Evolutionary conservation across 2,329 filamentous ascomycete genomes (phyloP), one percentile per base, ranked within the genome.

Genomic region (Scleromitrula shiraiana): DNA sequence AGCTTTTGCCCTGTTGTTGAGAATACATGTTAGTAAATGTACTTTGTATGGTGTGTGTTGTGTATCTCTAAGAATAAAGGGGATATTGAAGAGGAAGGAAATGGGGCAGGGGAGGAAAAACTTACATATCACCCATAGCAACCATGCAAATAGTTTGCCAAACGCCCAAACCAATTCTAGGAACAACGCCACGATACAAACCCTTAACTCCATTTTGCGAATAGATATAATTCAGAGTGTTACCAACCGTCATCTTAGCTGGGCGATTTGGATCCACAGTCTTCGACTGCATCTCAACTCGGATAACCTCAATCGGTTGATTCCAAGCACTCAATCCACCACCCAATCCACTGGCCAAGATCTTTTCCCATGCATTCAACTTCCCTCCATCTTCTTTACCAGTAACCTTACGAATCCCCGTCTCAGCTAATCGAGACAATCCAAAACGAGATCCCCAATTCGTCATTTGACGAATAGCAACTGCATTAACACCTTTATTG

Each of bases 81-180:
- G n/a, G 3, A 23, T n/a, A 17, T 4, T 15, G 14, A 12, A 17
- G 7, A 5, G 14, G 7, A 10, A 20, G 9, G 26, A 14, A 17
- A 2, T 7, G 15, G 20, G 10, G 8, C 5, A 12, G 12, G 19
- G 29, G 52, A 48, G 33, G 27, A 37, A 43, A 51, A 44, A 59
- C 88, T 76, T 73, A 94, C 89, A 95, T 90, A 73, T 97, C 93
- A 72, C 93, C 93, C 70, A 97, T 77, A 64, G 91, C 93, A 71
- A 98, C 93, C 93, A 98, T 98, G 78, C 93, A 98, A 65, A 98
- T 85, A 54, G 93, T 98, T 78, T 98, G 93, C 93, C 93, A 98
- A 73, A 98, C 80, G 66, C 93, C 85, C 56, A 98, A 82, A 60
- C 90, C 90, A 67, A 98, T 90, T 68, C 93, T 84, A 62, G 93